Evolutionary conservation across 768 basidiomycete genomes (phyloP).

Genomic region (Cystobasidium onofrii): DNA sequence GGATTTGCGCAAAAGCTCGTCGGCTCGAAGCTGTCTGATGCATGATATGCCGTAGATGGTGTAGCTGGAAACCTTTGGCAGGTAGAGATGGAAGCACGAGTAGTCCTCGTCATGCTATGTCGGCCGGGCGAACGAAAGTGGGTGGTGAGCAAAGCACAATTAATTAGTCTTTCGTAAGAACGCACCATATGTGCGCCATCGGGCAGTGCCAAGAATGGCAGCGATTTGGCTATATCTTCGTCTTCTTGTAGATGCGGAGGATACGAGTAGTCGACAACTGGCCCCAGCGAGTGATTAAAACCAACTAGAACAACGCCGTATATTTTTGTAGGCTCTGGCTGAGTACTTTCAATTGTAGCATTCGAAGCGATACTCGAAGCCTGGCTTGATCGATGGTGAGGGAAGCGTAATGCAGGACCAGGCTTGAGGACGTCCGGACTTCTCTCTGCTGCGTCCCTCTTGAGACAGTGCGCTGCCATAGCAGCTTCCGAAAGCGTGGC

Average conservation of each 20-base stretch:
- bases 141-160: neutral
- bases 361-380: neutral
- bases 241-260: constrained; percentile 60
- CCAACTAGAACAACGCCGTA: constrained; percentile 36
- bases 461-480: neutral
- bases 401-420: neutral
- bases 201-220: constrained; percentile 92
- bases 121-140: neutral
- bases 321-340: neutral
- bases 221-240: constrained; percentile 70
- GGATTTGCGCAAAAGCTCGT: constrained; percentile 65
- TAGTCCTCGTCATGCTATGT: constrained; percentile 80
- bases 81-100: constrained; percentile 75
- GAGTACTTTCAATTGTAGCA: neutral
- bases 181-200: constrained; percentile 91
- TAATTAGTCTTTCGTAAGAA: constrained; percentile 5
- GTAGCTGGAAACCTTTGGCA: constrained; percentile 51
- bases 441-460: neutral
- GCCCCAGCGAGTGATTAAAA: constrained; percentile 62
- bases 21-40: constrained; percentile 84
- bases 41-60: constrained; percentile 96
- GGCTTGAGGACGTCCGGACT: neutral
- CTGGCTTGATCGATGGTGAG: constrained; percentile 18
- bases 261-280: constrained; percentile 63
- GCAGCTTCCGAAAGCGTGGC: neutral